Evolutionary conservation across 2,329 filamentous ascomycete genomes (phyloP), one percentile per base, ranked within the genome.

Genomic region (Xylaria sp.): DNA sequence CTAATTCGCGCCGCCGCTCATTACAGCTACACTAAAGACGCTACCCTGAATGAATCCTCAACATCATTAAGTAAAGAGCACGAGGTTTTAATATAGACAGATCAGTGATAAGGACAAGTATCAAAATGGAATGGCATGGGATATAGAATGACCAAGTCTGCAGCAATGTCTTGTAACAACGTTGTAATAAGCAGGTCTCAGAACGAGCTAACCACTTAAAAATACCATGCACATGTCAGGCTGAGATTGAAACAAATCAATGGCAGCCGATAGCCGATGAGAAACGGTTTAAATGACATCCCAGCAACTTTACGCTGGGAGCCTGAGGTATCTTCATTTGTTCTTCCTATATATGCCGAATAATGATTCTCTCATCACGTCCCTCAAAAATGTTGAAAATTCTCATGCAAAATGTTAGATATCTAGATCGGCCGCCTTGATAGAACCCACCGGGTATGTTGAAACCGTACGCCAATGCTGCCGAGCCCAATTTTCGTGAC

Each of bases 381-480:
- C 50, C 70, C 61, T 28, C 52, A 51, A 13, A 63, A 63, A 65
- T 74, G 73, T 73, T 74, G 73, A 73, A 73, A 71, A 57, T 69
- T 70, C 62, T 72, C 10, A 70, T 70, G 66, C 65, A 69, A 70
- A 55, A 37, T 68, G 68, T 61, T 70, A 69, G 68, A 72, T 70
- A 66, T 69, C 67, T 73, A 69, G 69, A 73, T 69, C 66, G 39
- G 62, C 68, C 52, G 37, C 52, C 34, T 66, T 50, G 67, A 63
- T 31, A 56, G 56, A 72, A 72, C 65, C 72, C 64, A 66, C 70
- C 58, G 76, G 76, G 76, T 78, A 78, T 80, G 78, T 80, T 80
- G 78, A 80, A 80, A 79, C 78, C 78, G 77, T 80, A 80, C 78
- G 78, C 78, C 78, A 77, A 78, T 80, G 78, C 78, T 80, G 67